These are phyloP conservation scores for Pleomassaria siparia DNA, from an alignment of 2,329 filamentous ascomycete species.

Conservation along the genomic window DNA sequence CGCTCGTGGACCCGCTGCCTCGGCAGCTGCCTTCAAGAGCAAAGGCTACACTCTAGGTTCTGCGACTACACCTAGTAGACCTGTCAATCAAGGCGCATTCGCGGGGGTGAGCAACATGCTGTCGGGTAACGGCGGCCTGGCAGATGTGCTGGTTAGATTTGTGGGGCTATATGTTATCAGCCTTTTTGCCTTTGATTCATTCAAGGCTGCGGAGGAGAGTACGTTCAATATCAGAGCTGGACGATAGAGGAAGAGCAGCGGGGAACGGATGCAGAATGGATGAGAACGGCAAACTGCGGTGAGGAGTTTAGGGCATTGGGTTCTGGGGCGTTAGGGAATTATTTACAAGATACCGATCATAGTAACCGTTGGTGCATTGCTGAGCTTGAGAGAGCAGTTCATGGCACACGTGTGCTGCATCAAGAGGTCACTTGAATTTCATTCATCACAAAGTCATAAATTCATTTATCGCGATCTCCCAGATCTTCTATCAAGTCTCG, in stretches of 20 bases:
- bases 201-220: conserved; percentile 47
- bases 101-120: conserved; percentile 29
- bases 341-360: no score
- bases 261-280: no score
- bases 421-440: no score
- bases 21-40: conserved; percentile 43
- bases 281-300: neutral
- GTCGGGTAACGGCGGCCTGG: conserved; percentile 37
- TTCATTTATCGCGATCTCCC: no score
- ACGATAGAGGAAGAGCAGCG: conserved; percentile 3
- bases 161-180: conserved; percentile 50
- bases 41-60: conserved; percentile 48
- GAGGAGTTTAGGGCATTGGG: neutral
- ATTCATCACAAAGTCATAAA: no score
- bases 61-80: conserved; percentile 24
- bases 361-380: no score
- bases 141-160: conserved; percentile 47
- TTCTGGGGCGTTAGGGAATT: no score
- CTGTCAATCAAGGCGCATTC: conserved; percentile 26
- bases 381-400: no score
- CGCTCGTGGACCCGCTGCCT: conserved; percentile 38
- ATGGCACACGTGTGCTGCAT: no score
- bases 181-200: conserved; percentile 49
- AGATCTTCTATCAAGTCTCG: no score
- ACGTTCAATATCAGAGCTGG: conserved; percentile 44